These are phyloP conservation scores for Flaveria trinervia DNA, from an alignment of 129 eudicot genomes.

Conservation along the genomic window DNA sequence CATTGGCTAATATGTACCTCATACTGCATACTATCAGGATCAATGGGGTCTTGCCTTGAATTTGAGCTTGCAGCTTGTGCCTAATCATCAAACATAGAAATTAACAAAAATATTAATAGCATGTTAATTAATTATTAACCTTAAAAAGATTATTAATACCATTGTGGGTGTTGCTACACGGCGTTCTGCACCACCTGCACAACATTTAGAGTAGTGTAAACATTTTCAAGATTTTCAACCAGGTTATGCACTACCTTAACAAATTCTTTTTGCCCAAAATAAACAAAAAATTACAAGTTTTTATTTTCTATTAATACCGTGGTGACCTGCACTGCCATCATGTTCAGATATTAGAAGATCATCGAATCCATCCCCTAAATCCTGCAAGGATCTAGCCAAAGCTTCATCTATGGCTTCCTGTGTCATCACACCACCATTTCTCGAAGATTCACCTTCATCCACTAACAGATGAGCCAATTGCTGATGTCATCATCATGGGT, in stretches of 20 bases:
- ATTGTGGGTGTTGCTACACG: slow-evolving; percentile 46
- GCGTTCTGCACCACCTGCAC: slow-evolving; percentile 46
- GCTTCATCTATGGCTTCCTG: slow-evolving; percentile 84
- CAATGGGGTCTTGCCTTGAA: slow-evolving; percentile 53
- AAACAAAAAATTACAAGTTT: background rate
- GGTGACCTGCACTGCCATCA: slow-evolving; percentile 40
- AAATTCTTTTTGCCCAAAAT: background rate
- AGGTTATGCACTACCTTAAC: background rate
- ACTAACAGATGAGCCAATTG: slow-evolving; percentile 31
- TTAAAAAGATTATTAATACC: slow-evolving; percentile 35
- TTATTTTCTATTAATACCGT: background rate
- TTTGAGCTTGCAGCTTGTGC: slow-evolving; percentile 44
- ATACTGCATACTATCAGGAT: slow-evolving; percentile 80
- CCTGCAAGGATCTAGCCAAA: slow-evolving; percentile 85
- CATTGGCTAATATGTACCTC: slow-evolving; percentile 56
- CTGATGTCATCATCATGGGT: slow-evolving; percentile 41
- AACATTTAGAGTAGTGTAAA: slow-evolving; percentile 16
- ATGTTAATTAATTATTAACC: background rate
- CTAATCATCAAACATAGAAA: slow-evolving; percentile 18
- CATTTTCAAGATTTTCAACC: slow-evolving; percentile 8
- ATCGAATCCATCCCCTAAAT: slow-evolving; percentile 64
- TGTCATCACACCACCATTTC: slow-evolving; percentile 38
- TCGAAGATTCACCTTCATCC: slow-evolving; percentile 56
- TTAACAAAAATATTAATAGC: background rate
- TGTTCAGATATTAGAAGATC: slow-evolving; percentile 43